Percentiles rank a stretch among this genome's conserved stretches.
Conservation (phyloP, 352 stramenopile genomes). For the Phytophthora ohioensis region DNA sequence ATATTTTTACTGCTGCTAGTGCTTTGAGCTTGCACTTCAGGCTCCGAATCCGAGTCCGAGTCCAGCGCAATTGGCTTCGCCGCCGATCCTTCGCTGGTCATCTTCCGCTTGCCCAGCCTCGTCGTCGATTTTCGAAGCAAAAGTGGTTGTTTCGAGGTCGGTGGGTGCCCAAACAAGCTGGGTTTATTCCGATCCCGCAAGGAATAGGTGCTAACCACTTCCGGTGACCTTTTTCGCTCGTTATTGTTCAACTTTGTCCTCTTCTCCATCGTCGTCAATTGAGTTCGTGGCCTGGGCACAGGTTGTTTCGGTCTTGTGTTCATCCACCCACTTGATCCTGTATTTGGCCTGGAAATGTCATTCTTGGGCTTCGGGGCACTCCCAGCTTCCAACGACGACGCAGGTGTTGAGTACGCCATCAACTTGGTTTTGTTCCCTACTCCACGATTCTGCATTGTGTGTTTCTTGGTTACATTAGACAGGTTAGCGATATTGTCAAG, state of each 20-base stretch:
- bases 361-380: constrained; percentile 32
- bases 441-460: constrained; percentile 38
- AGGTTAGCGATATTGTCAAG: constrained; percentile 23
- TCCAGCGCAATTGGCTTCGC: constrained; percentile 61
- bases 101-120: constrained; percentile 35
- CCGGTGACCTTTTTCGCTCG: constrained; percentile 5
- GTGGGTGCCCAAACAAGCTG: constrained; percentile 10
- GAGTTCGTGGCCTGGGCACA: constrained; percentile 6
- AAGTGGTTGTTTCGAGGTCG: constrained; percentile 6
- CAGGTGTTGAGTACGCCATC: constrained; percentile 10
- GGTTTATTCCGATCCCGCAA: constrained; percentile 27
- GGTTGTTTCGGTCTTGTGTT: constrained; percentile 14
- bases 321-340: constrained; percentile 30
- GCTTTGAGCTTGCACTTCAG: constrained; percentile 12
- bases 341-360: constrained; percentile 7
- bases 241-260: constrained; percentile 8
- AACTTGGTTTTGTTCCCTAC: not conserved
- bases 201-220: constrained; percentile 15
- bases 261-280: constrained; percentile 10
- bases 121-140: constrained; percentile 4
- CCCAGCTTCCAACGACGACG: constrained; percentile 33
- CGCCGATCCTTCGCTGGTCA: constrained; percentile 45
- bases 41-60: constrained; percentile 45
- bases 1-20: constrained; percentile 8
- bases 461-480: constrained; percentile 17